Base-by-base conservation (phyloP, 1,139 yeast species). In the Magnusiomyces magnusii region DNA sequence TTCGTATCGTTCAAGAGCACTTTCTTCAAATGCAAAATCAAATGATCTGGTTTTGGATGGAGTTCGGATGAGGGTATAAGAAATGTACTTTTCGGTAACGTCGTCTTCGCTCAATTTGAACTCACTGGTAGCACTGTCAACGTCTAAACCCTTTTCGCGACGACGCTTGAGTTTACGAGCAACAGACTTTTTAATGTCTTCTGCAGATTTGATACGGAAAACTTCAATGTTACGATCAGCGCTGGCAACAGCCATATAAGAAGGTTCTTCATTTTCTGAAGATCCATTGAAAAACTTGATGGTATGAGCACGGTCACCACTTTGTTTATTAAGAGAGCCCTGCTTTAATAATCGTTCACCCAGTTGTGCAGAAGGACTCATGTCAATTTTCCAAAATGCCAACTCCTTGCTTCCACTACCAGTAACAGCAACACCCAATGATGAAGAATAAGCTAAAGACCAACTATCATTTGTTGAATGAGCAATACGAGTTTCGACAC, bases 401-500 rank as follows among this genome's bases (percentile, higher is more conserved):
- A 89, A 80, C 70, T 91, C 95, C 63, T 87, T 86, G 63, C 87
- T 91, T 65, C 83, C 81, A 49, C 97, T 95, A 44, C 87, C 80
- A 1, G 97, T 91, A 21, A 91, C 74, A 61, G 66, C 78, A 69
- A 41, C 66, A 68, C 44, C 52, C 19, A 53, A 54, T 13, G 55
- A 51, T 21, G 67, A 62, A 41, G 57, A 54, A 31, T 61, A 71
- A 1, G 83, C 88, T 70, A 90, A 72, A 2, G 89, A 76, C 98
- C 98, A 92, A 74, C 97, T 89, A 72, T 93, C 98, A 63, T 91
- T 91, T 19, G 89, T 80, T 25, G 51, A 31, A 69, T 91, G 97
- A 0, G 98, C 97, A 63, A 92, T 83, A 71, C 91, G 98, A 0
- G 98, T 91, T 71, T 93, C 99, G 19, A 91, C 78, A 74, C 97